phyloP scores from a whole-genome alignment of 192 early-diverging fungal species.

The Phycomyces nitens region DNA sequence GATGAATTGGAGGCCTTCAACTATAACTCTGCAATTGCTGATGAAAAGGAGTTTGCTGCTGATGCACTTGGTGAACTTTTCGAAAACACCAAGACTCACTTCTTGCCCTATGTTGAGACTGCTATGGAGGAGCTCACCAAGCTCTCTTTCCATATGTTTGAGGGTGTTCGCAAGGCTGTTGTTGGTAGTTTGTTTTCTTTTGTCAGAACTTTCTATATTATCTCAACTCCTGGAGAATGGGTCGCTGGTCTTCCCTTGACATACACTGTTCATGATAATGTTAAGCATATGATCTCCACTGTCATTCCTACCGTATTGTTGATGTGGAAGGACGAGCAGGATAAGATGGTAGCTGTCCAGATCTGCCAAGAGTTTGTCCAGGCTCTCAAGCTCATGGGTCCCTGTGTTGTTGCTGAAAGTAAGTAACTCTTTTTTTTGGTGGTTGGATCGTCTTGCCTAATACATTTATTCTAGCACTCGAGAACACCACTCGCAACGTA shows the following conservation, averaged over 20 bases:
- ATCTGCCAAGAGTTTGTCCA: slow-evolving; percentile 71
- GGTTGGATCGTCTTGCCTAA: background rate
- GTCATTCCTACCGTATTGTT: slow-evolving; percentile 67
- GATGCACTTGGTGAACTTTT: slow-evolving; percentile 89
- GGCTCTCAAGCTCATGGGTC: slow-evolving; percentile 71
- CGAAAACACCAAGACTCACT: slow-evolving; percentile 64
- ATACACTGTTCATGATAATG: slow-evolving; percentile 73
- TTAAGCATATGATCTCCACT: slow-evolving; percentile 61
- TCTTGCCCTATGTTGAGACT: slow-evolving; percentile 82
- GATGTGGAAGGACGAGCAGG: slow-evolving; percentile 81
- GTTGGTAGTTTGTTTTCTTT: slow-evolving; percentile 69
- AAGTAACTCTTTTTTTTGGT: slow-evolving; percentile 14
- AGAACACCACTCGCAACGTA: slow-evolving; percentile 33
- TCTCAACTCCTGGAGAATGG: slow-evolving; percentile 68
- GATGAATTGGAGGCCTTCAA: slow-evolving; percentile 58
- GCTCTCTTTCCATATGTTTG: slow-evolving; percentile 74
- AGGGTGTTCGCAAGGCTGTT: slow-evolving; percentile 79
- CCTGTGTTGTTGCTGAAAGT: slow-evolving; percentile 57
- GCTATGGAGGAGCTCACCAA: slow-evolving; percentile 61
- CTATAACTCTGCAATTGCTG: slow-evolving; percentile 77
- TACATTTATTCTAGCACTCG: slow-evolving; percentile 13
- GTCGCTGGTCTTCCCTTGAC: slow-evolving; percentile 67
- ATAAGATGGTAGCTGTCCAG: slow-evolving; percentile 79
- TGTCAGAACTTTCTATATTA: slow-evolving; percentile 72
- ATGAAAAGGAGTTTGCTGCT: slow-evolving; percentile 91